Evolutionary conservation across 768 basidiomycete genomes (phyloP), one percentile per base, ranked within the genome.

Genomic region (Dioszegia crocea): DNA sequence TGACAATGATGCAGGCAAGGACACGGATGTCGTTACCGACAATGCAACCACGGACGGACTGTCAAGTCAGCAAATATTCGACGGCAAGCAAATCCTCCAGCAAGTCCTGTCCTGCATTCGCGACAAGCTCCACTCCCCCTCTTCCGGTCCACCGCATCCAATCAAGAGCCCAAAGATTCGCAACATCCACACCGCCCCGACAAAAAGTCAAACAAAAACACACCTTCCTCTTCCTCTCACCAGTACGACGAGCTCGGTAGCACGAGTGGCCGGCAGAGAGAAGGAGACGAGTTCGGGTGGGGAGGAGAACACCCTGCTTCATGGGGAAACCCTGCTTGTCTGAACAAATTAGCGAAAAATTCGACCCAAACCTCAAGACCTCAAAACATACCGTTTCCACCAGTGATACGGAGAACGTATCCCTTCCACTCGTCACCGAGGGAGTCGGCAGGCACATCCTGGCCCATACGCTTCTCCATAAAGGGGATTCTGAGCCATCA

Each of bases 281-380:
- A 74, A 98, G 89, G 66, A 99, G 88, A 62, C 85, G 83, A 70
- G 93, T 90, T 84, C 94, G 92, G 82, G 90, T 77, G 59, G 90
- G 90, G 73, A 94, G 84, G 62, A 98, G 88, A 67, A 97, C 89
- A 81, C 94, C 93, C 82, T 99, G 94, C 81, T 98, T 98, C 91
- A 97, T 96, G 47, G 92, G 91, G 84, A 96, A 94, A 76, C 92
- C 91, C 66, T 74, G 73, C 64, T 74, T 78, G 86, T 97, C 92
- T 49, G 21, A 11, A 56, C 10, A 16, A 59, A 56, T 24, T 48
- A 45, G 36, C 8, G 19, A 14, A 2, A n/a, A 19, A 26, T 11
- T 33, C 17, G 11, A 21, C 41, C 19, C 26, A 56, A 21, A 8
- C 29, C 29, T 44, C 4, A 38, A 14, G 14, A 4, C 8, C 26